Evolutionary conservation across 75 land plant species (phyloP).

Genomic region (Gnetum montanum): DNA sequence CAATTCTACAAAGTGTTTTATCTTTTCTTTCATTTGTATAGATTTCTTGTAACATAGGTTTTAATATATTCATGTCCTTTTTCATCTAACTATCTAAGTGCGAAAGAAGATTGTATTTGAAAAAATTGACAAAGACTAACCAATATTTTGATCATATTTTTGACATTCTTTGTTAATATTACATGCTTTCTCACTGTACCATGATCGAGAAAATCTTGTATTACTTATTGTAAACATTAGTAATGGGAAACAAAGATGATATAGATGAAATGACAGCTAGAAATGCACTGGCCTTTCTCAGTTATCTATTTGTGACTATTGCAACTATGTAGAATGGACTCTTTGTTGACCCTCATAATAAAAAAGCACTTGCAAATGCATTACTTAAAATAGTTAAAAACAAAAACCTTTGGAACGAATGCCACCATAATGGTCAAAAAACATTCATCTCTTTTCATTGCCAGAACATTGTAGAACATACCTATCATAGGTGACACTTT

Average conservation of each 20-base stretch:
- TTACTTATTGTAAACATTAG: constrained; percentile 38
- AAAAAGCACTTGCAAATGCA: constrained; percentile 46
- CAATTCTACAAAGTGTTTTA: too few relatives aligned
- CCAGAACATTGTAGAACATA: constrained; percentile 68
- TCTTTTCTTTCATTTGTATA: too few relatives aligned
- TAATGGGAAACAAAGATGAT: constrained; percentile 83
- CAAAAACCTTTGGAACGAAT: constrained; percentile 50
- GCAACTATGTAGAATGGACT: constrained; percentile 48
- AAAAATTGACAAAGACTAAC: too few relatives aligned
- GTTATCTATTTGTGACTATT: background rate
- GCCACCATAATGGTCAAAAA: constrained; percentile 46
- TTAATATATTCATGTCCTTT: too few relatives aligned
- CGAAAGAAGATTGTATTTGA: too few relatives aligned
- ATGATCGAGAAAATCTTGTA: background rate
- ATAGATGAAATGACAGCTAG: constrained; percentile 70
- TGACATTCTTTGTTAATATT: too few relatives aligned
- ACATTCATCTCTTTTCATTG: constrained; percentile 66
- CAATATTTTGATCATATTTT: too few relatives aligned
- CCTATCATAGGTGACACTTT: constrained; percentile 65
- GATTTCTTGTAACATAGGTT: too few relatives aligned
- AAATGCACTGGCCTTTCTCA: constrained; percentile 35
- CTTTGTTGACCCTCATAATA: constrained; percentile 60
- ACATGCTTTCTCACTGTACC: too few relatives aligned
- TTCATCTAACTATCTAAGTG: too few relatives aligned
- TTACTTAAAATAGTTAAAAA: constrained; percentile 48